Base-by-base conservation (phyloP, 2,329 filamentous ascomycete genomes). In the Blumeriella jaapii region DNA sequence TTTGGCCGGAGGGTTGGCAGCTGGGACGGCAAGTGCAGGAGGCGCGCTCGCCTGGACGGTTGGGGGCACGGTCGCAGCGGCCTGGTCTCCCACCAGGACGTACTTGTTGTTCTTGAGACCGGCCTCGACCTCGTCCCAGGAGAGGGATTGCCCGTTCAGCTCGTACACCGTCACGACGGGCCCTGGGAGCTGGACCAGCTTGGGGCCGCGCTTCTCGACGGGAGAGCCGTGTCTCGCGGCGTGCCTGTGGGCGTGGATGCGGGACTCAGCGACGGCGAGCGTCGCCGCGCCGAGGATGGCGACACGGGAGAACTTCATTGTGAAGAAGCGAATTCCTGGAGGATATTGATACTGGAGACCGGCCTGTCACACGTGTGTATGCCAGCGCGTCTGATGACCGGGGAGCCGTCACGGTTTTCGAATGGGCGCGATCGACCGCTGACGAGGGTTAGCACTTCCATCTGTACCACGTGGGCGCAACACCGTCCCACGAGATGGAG, bases 91-190 rank as follows among this genome's bases (percentile, higher is more conserved):
- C 29, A 80, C 63, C 31, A 82, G 63, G 29, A 79, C 65, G 63
- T 75, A 91, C 29, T 72, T 69, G 34, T 85, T 82, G 42, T 78
- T 70, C 38, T 69, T 61, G 49, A 96, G 68, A 45, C 85, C 84
- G 36, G 71, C 56, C 61, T 79, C 69, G 35, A 85, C 85, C 41
- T 85, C 70, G 0, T 69, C 59, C 41, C 69, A 60, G 34, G 65
- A 63, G 48, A 93, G 68, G 5, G 30, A 13, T 52, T 75, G 50
- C 41, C 78, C 79, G 41, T 80, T 72, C 35, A 87, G 63, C 35
- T 79, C 68, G 61, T 87, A 95, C 38, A 79, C 69, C 37, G 78
- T 73, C 48, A 77, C 70, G 33, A 74, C 77, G 19, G 77, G 68
- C 26, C 68, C 72, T 25, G 69, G 63, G 38, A 69, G 63, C 31